Conservation (phyloP, 352 stramenopile genomes). For the Phytophthora sp. region DNA sequence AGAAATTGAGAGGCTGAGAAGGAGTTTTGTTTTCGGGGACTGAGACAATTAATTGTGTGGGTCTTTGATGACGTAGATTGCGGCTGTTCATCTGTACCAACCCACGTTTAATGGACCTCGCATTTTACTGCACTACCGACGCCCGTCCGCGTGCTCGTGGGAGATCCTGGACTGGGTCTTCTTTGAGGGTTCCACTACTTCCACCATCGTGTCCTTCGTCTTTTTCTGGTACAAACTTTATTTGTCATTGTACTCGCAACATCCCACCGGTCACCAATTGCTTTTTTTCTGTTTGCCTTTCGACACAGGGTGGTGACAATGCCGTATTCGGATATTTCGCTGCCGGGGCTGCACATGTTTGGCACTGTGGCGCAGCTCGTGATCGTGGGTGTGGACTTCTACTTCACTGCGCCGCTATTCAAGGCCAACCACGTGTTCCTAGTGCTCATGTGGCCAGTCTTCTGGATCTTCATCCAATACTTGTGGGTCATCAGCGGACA, state of each 20-base stretch:
- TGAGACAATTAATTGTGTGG: neutral
- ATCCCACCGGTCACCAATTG: slow-evolving; percentile 1
- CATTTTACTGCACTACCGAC: slow-evolving; percentile 61
- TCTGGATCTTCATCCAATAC: slow-evolving; percentile 65
- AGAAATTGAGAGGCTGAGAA: neutral
- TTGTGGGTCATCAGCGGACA: slow-evolving; percentile 63
- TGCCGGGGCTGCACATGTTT: slow-evolving; percentile 41
- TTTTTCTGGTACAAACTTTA: slow-evolving; percentile 52
- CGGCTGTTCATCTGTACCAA: slow-evolving; percentile 62
- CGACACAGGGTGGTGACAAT: slow-evolving; percentile 45
- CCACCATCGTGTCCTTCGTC: slow-evolving; percentile 49
- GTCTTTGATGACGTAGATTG: slow-evolving; percentile 33
- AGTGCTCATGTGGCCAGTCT: slow-evolving; percentile 58
- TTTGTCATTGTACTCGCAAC: neutral
- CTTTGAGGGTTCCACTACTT: slow-evolving; percentile 60
- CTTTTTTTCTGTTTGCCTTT: neutral
- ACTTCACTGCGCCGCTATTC: slow-evolving; percentile 64
- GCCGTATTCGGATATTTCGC: slow-evolving; percentile 39
- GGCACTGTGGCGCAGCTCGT: slow-evolving; percentile 49
- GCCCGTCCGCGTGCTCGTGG: slow-evolving; percentile 59
- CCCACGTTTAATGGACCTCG: slow-evolving; percentile 60
- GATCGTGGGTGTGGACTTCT: slow-evolving; percentile 63
- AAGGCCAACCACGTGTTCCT: slow-evolving; percentile 69
- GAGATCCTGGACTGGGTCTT: slow-evolving; percentile 75
- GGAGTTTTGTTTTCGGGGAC: neutral